These are phyloP conservation scores for Saururus chinensis DNA, from an alignment of 164 flowering plant species.

Conservation along the genomic window DNA sequence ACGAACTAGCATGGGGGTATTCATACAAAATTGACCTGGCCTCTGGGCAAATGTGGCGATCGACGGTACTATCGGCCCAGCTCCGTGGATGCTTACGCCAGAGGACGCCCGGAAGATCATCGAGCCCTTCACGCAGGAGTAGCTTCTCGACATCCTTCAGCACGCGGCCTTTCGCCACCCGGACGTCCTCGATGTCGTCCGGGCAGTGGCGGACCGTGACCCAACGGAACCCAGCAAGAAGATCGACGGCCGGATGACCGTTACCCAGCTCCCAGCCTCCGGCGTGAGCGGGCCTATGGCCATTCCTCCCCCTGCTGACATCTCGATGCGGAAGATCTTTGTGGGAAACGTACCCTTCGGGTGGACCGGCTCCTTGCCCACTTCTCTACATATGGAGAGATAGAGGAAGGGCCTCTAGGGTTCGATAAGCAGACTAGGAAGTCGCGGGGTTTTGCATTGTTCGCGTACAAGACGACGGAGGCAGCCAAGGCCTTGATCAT, in stretches of 20 bases:
- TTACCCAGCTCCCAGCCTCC: slow-evolving; percentile 70
- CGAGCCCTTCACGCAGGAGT: too few relatives aligned
- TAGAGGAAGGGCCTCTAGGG: slow-evolving; percentile 97
- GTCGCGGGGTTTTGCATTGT: slow-evolving; percentile 76
- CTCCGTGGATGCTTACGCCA: slow-evolving; percentile 18
- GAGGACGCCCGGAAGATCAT: too few relatives aligned
- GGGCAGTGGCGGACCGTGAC: slow-evolving; percentile 62
- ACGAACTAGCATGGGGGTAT: too few relatives aligned
- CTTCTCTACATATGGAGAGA: slow-evolving; percentile 69
- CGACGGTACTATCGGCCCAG: slow-evolving; percentile 19
- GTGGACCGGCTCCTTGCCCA: slow-evolving; percentile 57
- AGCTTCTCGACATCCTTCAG: slow-evolving; percentile 50
- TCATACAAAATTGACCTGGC: too few relatives aligned
- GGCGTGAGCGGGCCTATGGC: slow-evolving; percentile 36
- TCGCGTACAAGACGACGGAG: slow-evolving; percentile 77
- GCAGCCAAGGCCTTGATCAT: slow-evolving; percentile 66
- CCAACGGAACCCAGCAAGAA: slow-evolving; percentile 78
- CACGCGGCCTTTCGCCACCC: slow-evolving; percentile 36
- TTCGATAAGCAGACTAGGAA: slow-evolving; percentile 88
- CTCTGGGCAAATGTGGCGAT: too few relatives aligned
- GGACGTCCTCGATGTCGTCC: slow-evolving; percentile 60
- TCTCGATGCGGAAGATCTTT: slow-evolving; percentile 68
- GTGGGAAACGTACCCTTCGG: slow-evolving; percentile 79
- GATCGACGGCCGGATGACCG: slow-evolving; percentile 85
- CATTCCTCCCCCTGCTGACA: slow-evolving; percentile 26